Evolutionary conservation across 306 rosid species (phyloP).

Genomic region (Crataegus laevigata): DNA sequence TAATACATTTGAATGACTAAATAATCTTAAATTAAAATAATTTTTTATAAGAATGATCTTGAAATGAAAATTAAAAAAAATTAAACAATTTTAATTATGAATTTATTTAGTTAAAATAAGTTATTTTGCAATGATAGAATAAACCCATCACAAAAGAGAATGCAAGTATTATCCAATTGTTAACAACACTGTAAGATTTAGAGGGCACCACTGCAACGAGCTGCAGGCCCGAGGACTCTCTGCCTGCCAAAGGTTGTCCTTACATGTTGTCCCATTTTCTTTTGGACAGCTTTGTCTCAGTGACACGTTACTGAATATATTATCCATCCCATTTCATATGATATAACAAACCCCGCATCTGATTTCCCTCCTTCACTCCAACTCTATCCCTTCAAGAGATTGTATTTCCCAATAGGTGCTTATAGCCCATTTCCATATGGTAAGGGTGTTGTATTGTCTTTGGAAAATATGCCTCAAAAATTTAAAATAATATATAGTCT

Average conservation of each 20-base stretch:
- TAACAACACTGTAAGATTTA: not conserved
- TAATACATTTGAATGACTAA: no score
- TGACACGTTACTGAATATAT: constrained; percentile 10
- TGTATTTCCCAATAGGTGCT: not conserved
- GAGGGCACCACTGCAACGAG: not conserved
- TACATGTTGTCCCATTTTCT: constrained; percentile 14
- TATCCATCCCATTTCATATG: not conserved
- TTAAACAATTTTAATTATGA: no score
- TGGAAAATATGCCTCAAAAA: not conserved
- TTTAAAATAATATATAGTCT: not conserved
- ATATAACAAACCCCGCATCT: not conserved
- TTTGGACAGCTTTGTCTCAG: constrained; percentile 22
- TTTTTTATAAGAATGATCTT: rapidly evolving
- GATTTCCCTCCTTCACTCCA: not conserved
- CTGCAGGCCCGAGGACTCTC: not conserved
- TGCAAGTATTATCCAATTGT: not conserved
- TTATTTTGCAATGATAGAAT: no score
- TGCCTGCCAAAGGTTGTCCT: constrained; percentile 12
- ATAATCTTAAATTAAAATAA: no score
- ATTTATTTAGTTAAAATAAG: no score
- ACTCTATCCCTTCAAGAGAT: constrained; percentile 29
- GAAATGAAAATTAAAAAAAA: no score
- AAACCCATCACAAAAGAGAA: no score
- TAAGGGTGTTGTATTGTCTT: constrained; percentile 13
- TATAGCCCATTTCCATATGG: constrained; percentile 5